These are phyloP conservation scores for Exophiala spinifera DNA, from an alignment of 2,329 filamentous ascomycete genomes.

Conservation along the genomic window DNA sequence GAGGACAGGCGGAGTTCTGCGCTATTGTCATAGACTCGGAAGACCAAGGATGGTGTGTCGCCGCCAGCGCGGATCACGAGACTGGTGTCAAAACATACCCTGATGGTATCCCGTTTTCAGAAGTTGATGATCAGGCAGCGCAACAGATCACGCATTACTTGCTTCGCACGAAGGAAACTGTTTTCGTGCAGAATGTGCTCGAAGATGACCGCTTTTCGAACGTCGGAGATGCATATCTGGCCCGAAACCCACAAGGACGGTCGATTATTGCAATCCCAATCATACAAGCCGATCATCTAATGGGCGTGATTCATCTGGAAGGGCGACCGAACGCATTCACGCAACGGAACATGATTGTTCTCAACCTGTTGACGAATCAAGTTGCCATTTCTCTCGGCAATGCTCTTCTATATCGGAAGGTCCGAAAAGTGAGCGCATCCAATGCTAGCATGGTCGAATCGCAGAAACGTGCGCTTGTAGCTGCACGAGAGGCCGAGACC, in stretches of 20 bases:
- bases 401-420: conserved; percentile 59
- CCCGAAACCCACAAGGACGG: conserved; percentile 54
- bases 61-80: conserved; percentile 59
- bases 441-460: conserved; percentile 65
- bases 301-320: conserved; percentile 62
- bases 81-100: conserved; percentile 53
- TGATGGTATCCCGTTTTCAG: conserved; percentile 55
- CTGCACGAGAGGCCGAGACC: conserved; percentile 60
- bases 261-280: conserved; percentile 63
- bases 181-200: conserved; percentile 61
- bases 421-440: conserved; percentile 60
- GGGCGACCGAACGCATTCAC: conserved; percentile 63
- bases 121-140: conserved; percentile 57
- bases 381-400: conserved; percentile 64
- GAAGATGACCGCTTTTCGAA: conserved; percentile 65
- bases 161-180: conserved; percentile 60
- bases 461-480: conserved; percentile 60
- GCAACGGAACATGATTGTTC: conserved; percentile 53
- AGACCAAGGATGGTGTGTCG: conserved; percentile 58
- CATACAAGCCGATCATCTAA: conserved; percentile 56
- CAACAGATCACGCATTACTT: conserved; percentile 62
- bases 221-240: conserved; percentile 55
- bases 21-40: conserved; percentile 61
- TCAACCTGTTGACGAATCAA: conserved; percentile 61
- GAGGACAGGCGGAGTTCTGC: conserved; percentile 55